Base-by-base conservation (phyloP, 2,329 filamentous ascomycete species). In the Nemania abortiva region DNA sequence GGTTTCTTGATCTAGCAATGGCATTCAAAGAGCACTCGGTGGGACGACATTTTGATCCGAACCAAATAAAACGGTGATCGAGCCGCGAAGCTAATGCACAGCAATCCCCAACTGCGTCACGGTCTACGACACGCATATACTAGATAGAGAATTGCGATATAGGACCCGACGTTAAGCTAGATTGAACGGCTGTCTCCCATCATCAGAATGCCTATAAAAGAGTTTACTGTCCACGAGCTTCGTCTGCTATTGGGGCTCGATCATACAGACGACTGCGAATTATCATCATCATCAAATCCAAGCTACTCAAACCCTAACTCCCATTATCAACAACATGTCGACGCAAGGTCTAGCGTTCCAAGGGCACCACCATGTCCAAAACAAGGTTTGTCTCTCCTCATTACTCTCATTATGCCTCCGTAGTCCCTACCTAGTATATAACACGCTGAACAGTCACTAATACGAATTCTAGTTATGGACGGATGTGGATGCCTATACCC, bases 141-240 rank as follows among this genome's bases (percentile, higher is more conserved):
- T 37, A 37, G 27, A 34, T 42, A 5, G 29, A 53, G 24, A 7
- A 15, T 52, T 2, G 55, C 60, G 52, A 27, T 13, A 22, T 39
- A 15, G 15, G 39, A 37, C 4, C 4, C 6, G 2, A 20, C 6
- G 22, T 15, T 29, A 27, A 31, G 45, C 49, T 58, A 42, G 11
- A 18, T 15, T 18, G 10, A 54, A 49, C 47, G 13, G 15, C 39
- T 42, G 7, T 20, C 27, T 42, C 31, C 45, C 24, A 27, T 27
- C 24, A 27, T 27, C 20, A 27, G 18, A 54, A 69, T 69, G 69
- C 62, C 69, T 70, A 71, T 71, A 71, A 71, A 71, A 60, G 63
- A 67, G 47, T 62, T 39, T 20, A 70, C 60, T 2, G 66, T 69
- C 53, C 69, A 70, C 52, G 66, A 67, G 52, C 63, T 70, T 53